Percentiles rank a stretch among this genome's conserved stretches.
These are phyloP conservation scores for Apophysomyces trapeziformis DNA, from an alignment of 371 early-diverging fungal species.

Conservation along the genomic window DNA sequence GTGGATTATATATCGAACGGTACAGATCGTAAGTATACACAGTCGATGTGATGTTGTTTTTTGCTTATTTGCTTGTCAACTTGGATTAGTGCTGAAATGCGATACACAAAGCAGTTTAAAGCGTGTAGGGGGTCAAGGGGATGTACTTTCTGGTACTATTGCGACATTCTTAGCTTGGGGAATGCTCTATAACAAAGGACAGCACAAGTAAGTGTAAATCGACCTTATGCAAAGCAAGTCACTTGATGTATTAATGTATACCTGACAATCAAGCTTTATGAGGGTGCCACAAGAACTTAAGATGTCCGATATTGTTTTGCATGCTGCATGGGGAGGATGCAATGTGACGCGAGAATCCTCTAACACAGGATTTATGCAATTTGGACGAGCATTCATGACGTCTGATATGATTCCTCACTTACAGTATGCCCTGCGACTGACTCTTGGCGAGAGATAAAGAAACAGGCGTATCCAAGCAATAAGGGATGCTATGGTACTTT, in stretches of 20 bases:
- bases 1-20: slow-evolving; percentile 84
- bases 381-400: slow-evolving; percentile 74
- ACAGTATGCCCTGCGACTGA: neutral
- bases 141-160: slow-evolving; percentile 89
- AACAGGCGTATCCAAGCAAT: neutral
- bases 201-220: slow-evolving; percentile 57
- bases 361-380: slow-evolving; percentile 67
- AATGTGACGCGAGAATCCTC: slow-evolving; percentile 68
- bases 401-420: slow-evolving; percentile 64
- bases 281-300: slow-evolving; percentile 50
- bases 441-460: neutral
- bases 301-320: slow-evolving; percentile 57
- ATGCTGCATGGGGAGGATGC: slow-evolving; percentile 79
- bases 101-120: slow-evolving; percentile 76
- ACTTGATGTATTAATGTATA: neutral
- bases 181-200: slow-evolving; percentile 59
- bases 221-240: neutral
- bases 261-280: neutral
- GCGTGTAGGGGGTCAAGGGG: slow-evolving; percentile 99
- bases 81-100: slow-evolving; percentile 56
- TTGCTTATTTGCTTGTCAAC: slow-evolving; percentile 7
- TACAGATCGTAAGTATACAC: slow-evolving; percentile 48
- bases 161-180: slow-evolving; percentile 93
- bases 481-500: too few relatives aligned
- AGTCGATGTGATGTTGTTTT: neutral